Base-by-base conservation (phyloP, 1,139 yeast species). In the Tardiomyces digboiensis region DNA sequence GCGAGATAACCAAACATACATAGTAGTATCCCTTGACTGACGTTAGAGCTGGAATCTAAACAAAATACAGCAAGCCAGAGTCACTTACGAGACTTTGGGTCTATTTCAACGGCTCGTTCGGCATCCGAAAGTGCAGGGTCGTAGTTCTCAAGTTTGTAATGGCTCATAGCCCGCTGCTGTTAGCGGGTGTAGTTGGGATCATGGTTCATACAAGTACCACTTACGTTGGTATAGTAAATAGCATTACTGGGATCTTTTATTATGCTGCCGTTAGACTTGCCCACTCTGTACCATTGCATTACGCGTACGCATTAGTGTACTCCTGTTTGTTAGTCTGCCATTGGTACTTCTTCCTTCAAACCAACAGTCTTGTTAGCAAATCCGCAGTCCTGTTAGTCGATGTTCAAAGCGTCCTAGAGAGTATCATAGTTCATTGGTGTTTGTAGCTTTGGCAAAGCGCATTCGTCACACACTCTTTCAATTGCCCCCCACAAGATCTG, bases 111-210 rank as follows among this genome's bases (percentile, higher is more conserved):
- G 12, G 53, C 59, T 16, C 51, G 52, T 36, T 50, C 49, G 21
- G 59, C 44, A 38, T 52, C 51, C 26, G 55, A 58, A 23, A 47
- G 39, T 2, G 61, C 59, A 7, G 46, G 49, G 26, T 48, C 53
- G 7, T 78, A 77, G 51, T 82, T 83, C 21, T 71, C 73, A 13
- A 38, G 40, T 20, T 38, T 38, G 29, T 21, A 20, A 14, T 38
- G 22, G 40, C 40, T 8, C 19, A 38, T 38, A 7, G 40, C 40
- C 21, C 40, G 29, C 33, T 26, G 10, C 16, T 5, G 33, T 26
- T 26, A 26, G 33, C 33, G 12, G 26, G 10, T n/a, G n/a, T n/a
- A n/a, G n/a, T n/a, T n/a, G n/a, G n/a, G n/a, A n/a, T n/a, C n/a
- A n/a, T n/a, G n/a, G n/a, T n/a, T n/a, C n/a, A n/a, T n/a, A n/a